Conservation (phyloP, 164 flowering plant genomes). For the Magnolia sinica region DNA sequence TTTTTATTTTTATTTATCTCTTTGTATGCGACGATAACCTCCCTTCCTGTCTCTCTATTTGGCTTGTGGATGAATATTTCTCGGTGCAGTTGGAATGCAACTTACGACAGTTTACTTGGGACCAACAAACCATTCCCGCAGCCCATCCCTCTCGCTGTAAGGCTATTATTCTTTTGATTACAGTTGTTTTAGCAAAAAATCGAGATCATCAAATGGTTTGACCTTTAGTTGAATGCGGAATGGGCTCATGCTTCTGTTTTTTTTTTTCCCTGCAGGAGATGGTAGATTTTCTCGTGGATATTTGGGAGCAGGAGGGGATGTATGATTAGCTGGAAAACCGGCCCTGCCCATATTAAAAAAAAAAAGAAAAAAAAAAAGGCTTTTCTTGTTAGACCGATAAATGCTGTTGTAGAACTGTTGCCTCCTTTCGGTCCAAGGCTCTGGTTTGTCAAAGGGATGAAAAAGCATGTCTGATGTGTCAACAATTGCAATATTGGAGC, state of each 20-base stretch:
- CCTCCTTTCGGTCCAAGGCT: not conserved
- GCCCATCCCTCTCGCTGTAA: constrained; percentile 76
- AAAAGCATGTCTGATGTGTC: not conserved
- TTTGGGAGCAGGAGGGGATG: constrained; percentile 91
- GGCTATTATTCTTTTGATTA: constrained; percentile 15
- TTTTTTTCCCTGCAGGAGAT: constrained; percentile 43
- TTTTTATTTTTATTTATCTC: not conserved
- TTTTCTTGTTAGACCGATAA: not conserved
- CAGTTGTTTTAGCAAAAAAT: too few relatives aligned
- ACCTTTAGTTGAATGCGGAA: too few relatives aligned
- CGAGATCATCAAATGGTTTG: not conserved
- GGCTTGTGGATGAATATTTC: not conserved
- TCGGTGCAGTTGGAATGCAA: constrained; percentile 68
- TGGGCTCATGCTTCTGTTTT: not conserved
- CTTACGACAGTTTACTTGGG: constrained; percentile 72
- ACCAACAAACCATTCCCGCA: constrained; percentile 58
- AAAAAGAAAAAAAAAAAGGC: not conserved
- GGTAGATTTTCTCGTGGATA: constrained; percentile 81
- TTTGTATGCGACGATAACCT: not conserved
- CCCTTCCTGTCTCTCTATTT: not conserved
- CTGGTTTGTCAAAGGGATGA: not conserved
- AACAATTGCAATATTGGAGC: not conserved
- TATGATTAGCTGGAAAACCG: constrained; percentile 50
- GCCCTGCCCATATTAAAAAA: not conserved
- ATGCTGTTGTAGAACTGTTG: not conserved